A percentile compares a stretch with the other conserved stretches of the same genome.
phyloP scores from a whole-genome alignment of 257 asterid species.

The Craterostigma plantagineum region DNA sequence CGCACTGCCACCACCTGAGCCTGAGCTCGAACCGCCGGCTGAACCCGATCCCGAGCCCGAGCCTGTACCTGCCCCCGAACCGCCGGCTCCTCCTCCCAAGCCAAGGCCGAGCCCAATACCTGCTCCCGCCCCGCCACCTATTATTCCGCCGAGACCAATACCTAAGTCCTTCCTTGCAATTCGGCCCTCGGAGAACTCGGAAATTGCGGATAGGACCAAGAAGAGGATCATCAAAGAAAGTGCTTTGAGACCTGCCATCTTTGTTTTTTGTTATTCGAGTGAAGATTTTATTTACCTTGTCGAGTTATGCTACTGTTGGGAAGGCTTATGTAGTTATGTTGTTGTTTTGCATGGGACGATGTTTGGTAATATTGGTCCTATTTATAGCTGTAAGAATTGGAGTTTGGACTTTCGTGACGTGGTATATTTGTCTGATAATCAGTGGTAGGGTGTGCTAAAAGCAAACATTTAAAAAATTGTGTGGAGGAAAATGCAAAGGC shows the following conservation, averaged over 20 bases:
- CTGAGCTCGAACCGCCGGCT: conserved; percentile 1
- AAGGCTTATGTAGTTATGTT: no score
- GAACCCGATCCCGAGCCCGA: conserved; percentile 18
- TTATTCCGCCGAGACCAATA: conserved; percentile 29
- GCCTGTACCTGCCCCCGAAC: conserved; percentile 19
- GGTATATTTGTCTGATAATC: no score
- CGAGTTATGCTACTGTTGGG: no score
- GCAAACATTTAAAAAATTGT: no score
- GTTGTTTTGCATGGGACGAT: no score
- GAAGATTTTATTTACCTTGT: no score
- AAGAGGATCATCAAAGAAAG: conserved; percentile 10
- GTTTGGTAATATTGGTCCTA: no score
- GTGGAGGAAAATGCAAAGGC: no score
- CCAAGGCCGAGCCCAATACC: conserved; percentile 13
- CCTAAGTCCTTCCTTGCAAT: conserved; percentile 41
- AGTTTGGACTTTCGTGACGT: no score
- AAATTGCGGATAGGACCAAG: conserved; percentile 21
- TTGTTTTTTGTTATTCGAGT: conserved; percentile 1
- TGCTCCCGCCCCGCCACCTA: conserved; percentile 43
- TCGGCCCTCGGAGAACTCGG: conserved; percentile 24
- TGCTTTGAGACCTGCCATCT: conserved; percentile 18
- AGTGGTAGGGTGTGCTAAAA: no score
- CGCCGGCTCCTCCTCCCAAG: conserved; percentile 14
- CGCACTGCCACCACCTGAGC: conserved; percentile 12
- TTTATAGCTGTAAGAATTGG: no score